Evolutionary conservation across 768 basidiomycete species (phyloP).

Genomic region (Rhodocollybia butyracea): DNA sequence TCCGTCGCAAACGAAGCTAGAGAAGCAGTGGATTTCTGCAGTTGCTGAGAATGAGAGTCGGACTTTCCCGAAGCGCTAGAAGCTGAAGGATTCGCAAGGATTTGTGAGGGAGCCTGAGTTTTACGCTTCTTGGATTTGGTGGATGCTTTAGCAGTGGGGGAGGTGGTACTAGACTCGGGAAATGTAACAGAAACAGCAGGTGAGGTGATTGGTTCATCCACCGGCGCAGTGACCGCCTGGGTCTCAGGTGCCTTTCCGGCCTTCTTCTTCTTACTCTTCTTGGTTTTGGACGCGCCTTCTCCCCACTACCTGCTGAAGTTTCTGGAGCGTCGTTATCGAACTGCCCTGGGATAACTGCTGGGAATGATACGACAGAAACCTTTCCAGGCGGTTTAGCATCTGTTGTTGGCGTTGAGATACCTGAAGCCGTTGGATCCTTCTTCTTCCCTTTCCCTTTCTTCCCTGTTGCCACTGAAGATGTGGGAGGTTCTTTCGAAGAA

Average conservation of each 20-base stretch:
- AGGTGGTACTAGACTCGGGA: not conserved
- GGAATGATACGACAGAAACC: constrained; percentile 1
- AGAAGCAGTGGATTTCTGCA: constrained; percentile 5
- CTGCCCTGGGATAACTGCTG: constrained; percentile 4
- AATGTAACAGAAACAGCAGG: not conserved
- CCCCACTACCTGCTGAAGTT: not conserved
- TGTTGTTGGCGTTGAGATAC: not conserved
- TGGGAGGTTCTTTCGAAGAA: not conserved
- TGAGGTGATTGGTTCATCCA: not conserved
- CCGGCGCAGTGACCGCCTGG: not conserved
- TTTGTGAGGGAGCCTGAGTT: not conserved
- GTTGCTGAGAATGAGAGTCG: not conserved
- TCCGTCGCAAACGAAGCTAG: constrained; percentile 4
- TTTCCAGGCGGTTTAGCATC: not conserved
- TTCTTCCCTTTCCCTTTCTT: constrained; percentile 5
- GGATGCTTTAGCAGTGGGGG: not conserved
- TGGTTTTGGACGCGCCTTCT: not conserved
- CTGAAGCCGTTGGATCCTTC: not conserved
- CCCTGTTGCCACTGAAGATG: not conserved
- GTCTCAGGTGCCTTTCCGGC: not conserved
- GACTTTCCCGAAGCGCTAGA: constrained; percentile 1
- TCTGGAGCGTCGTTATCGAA: not conserved
- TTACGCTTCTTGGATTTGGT: constrained; percentile 5
- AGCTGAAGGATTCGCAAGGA: not conserved
- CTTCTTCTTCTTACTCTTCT: constrained; percentile 7